Evolutionary conservation across 345 rosid genomes (phyloP), one percentile per base, ranked within the genome.

Genomic region (Populus alba): DNA sequence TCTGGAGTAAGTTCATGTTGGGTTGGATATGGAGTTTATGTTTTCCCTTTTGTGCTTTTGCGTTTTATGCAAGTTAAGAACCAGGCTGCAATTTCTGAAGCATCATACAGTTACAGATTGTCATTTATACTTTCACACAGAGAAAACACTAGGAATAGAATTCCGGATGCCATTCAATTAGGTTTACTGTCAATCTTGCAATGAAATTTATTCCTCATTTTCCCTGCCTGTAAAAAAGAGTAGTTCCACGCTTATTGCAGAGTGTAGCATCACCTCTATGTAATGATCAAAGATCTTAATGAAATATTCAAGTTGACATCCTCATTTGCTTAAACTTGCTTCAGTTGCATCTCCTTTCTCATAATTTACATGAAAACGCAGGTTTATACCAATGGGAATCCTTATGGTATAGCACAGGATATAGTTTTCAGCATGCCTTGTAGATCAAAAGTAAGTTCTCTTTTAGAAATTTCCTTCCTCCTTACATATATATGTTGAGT

Each of bases 341-440:
- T 10, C 33, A 67, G 4, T 59, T 47, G 3, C 67, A n/a, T 39
- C 20, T 39, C 33, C 62, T 17, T 11, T 38, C 77, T 81, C 63
- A 72, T 66, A 49, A 17, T 59, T 75, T 67, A 35, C 11, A 27
- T 70, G 25, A 78, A 59, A 41, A 41, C 79, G 73, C 75, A 96
- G 99, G 99, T 96, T 68, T 90, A 91, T 80, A 94, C 97, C 2
- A 85, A 82, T 71, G 97, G 98, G 75, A 96, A 96, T 85, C 97
- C 94, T 20, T 96, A 90, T 41, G 99, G 97, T 70, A 91, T 96
- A 78, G 91, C 86, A 0, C 97, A 96, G 76, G 99, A 80, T 73
- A 88, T 92, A 16, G 97, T 96, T 72, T 96, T 94, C 87, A 96
- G 99, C 87, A 90, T 94, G 97, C 99, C 98, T n/a, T 96, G 99